Base-by-base conservation (phyloP, 371 early-diverging fungal species). In the Actinomortierella ambigua region DNA sequence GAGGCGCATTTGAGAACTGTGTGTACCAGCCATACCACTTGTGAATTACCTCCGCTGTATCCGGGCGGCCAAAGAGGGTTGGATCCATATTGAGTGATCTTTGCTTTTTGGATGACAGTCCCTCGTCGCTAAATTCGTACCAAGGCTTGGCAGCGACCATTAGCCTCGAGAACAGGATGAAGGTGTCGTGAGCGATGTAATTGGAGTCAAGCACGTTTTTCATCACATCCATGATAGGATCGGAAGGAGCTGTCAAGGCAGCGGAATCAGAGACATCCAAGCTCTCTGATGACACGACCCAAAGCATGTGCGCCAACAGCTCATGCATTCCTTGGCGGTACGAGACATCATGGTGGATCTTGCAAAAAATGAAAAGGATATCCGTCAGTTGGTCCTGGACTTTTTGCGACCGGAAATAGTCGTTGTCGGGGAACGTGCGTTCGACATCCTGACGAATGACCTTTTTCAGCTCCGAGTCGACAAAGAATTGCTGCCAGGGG, bases 311-410 rank as follows among this genome's bases (percentile, higher is more conserved):
- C 0, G 95, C 97, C 27, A 94, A 75, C 26, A 97, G 69, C 69
- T 97, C 97, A 76, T 97, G 97, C 97, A 97, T 97, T n/a, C 97
- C 97, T 73, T 97, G 97, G 43, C 97, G 88, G 76, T 97, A 97
- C 8, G 93, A 92, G 17, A 94, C 85, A 39, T 89, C 89, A n/a
- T 83, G 81, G 62, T 95, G 86, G 57, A 94, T 70, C 76, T 94
- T 94, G 79, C 94, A 92, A 73, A 94, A 95, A 47, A 97, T 89
- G 68, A 97, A 94, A 39, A 97, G 77, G 29, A 95, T 88, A 62
- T 92, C 92, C 1, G 88, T 83, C 83, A 97, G 77, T 40, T 84
- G 71, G 41, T 82, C 82, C 69, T 94, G 96, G 9, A 89, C 86
- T 4, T 75, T 63, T 26, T 78, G 63, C 26, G 77, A 65, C 3